Conservation (phyloP, 345 rosid genomes). For the Salix arbutifolia region DNA sequence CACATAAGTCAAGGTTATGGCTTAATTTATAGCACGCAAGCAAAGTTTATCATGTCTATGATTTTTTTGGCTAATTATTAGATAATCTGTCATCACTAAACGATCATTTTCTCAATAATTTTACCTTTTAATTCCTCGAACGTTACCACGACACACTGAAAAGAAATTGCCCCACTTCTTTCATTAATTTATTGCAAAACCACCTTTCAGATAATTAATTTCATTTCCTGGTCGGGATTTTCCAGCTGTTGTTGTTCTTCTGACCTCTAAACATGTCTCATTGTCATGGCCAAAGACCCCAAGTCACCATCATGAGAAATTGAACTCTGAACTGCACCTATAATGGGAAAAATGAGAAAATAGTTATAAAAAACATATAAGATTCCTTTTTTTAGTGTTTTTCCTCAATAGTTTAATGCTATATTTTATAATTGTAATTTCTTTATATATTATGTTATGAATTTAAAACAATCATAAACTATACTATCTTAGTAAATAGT, state of each 20-base stretch:
- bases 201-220: conserved; percentile 2
- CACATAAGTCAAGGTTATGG: too few relatives aligned
- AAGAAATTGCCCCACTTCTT: background rate
- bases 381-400: too few relatives aligned
- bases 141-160: background rate
- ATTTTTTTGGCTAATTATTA: background rate
- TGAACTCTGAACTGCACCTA: background rate
- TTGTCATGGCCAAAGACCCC: background rate
- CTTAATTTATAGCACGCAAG: background rate
- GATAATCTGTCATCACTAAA: background rate
- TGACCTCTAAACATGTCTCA: background rate
- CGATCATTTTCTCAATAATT: background rate
- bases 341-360: too few relatives aligned
- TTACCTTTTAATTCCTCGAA: background rate
- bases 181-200: background rate
- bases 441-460: too few relatives aligned
- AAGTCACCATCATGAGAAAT: background rate
- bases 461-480: too few relatives aligned
- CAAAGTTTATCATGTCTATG: background rate
- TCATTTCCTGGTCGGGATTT: background rate
- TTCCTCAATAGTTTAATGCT: too few relatives aligned
- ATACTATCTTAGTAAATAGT: too few relatives aligned
- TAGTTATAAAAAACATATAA: too few relatives aligned
- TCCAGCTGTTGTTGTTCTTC: background rate
- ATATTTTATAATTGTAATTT: too few relatives aligned